phyloP scores from a whole-genome alignment of 2,329 filamentous ascomycete genomes.

The Trichoderma oligosporum region DNA sequence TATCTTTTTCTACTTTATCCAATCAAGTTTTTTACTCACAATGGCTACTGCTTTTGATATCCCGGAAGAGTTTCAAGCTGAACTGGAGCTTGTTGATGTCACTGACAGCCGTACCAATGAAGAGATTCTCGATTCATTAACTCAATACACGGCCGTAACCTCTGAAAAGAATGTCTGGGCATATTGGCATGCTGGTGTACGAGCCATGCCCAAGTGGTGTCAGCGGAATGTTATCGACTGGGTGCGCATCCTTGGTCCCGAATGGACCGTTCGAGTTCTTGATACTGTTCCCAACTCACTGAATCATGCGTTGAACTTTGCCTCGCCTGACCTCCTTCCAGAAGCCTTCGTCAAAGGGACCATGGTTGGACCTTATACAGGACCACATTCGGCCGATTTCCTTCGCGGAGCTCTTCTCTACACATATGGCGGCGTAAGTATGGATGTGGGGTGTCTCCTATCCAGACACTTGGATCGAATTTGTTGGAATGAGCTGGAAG shows the following conservation, averaged over 20 bases:
- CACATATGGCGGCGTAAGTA: slow-evolving; percentile 41
- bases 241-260: slow-evolving; percentile 32
- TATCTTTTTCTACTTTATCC: not conserved
- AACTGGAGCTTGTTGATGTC: not conserved
- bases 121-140: not conserved
- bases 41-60: not conserved
- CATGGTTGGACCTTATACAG: slow-evolving; percentile 42
- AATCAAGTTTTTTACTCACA: not conserved
- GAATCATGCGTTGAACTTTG: slow-evolving; percentile 35
- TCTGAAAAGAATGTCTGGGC: slow-evolving; percentile 43
- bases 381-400: slow-evolving; percentile 43
- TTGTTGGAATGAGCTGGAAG: slow-evolving; percentile 40
- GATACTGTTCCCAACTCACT: slow-evolving; percentile 35
- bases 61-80: not conserved
- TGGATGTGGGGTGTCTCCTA: slow-evolving; percentile 42
- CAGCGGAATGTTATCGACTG: slow-evolving; percentile 38
- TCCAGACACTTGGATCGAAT: slow-evolving; percentile 39
- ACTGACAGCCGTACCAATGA: not conserved
- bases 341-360: slow-evolving; percentile 38
- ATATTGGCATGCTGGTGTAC: slow-evolving; percentile 39
- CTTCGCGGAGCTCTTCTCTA: slow-evolving; percentile 41
- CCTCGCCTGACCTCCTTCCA: slow-evolving; percentile 36
- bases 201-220: slow-evolving; percentile 32
- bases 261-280: slow-evolving; percentile 40
- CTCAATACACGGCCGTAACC: not conserved